These are phyloP conservation scores for Reutealis trisperma DNA, from an alignment of 345 rosid species.

Conservation along the genomic window DNA sequence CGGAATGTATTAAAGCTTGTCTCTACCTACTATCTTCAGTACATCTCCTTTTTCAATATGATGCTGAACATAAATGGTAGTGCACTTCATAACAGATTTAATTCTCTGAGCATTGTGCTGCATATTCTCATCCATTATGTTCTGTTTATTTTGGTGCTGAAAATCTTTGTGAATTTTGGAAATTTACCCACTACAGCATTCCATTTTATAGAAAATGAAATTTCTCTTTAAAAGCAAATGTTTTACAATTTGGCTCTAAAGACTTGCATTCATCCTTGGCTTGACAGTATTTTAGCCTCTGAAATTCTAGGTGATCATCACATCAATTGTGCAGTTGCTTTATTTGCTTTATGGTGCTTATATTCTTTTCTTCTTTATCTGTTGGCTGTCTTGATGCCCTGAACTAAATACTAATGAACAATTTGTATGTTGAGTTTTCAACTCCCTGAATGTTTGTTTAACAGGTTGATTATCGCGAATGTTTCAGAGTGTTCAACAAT, in stretches of 20 bases:
- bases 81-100: background rate
- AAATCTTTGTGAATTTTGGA: background rate
- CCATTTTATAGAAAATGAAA: background rate
- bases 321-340: constrained; percentile 4
- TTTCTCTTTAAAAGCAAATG: background rate
- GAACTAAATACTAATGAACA: constrained; percentile 66
- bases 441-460: constrained; percentile 98
- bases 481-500: constrained; percentile 99
- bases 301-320: background rate
- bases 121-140: background rate
- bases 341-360: background rate
- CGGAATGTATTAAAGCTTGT: background rate
- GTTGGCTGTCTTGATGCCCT: constrained; percentile 29
- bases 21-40: background rate
- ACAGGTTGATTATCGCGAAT: constrained; percentile 99
- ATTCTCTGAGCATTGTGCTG: background rate
- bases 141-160: background rate
- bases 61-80: background rate
- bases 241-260: background rate
- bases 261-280: constrained; percentile 1
- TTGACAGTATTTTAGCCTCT: constrained; percentile 7
- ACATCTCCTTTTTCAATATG: background rate
- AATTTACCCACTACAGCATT: background rate
- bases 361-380: constrained; percentile 10
- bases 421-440: constrained; percentile 85